Evolutionary conservation across 2,329 filamentous ascomycete genomes (phyloP).

Genomic region (Ophiostoma ulmi): DNA sequence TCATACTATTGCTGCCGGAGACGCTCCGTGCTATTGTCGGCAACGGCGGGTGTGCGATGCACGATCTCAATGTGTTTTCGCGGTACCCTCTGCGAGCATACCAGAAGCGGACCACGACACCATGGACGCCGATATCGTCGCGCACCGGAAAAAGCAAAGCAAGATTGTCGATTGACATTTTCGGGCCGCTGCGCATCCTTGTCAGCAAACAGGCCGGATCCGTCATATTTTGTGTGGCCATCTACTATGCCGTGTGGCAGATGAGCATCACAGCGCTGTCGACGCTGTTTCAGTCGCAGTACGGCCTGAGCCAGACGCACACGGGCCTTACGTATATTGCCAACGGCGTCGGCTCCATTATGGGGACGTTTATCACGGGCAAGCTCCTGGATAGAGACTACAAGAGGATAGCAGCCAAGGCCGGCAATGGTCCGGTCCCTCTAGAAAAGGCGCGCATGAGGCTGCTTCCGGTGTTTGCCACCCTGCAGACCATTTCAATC

Average conservation of each 20-base stretch:
- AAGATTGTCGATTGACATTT: slow-evolving; percentile 44
- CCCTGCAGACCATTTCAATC: slow-evolving; percentile 44
- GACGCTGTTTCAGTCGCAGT: slow-evolving; percentile 44
- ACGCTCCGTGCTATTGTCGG: slow-evolving; percentile 55
- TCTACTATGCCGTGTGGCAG: slow-evolving; percentile 55
- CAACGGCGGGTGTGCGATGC: slow-evolving; percentile 55
- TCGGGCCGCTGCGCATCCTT: slow-evolving; percentile 49
- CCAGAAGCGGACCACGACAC: slow-evolving; percentile 29
- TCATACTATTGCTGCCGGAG: slow-evolving; percentile 53
- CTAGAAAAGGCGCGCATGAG: slow-evolving; percentile 51
- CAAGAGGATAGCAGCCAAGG: slow-evolving; percentile 51
- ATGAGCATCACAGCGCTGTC: slow-evolving; percentile 49
- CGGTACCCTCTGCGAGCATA: slow-evolving; percentile 45
- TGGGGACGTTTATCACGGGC: slow-evolving; percentile 50
- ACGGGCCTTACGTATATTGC: slow-evolving; percentile 52
- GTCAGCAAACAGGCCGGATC: slow-evolving; percentile 54
- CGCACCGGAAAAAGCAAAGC: slow-evolving; percentile 32
- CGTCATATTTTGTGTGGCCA: slow-evolving; percentile 48
- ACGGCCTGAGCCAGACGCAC: slow-evolving; percentile 46
- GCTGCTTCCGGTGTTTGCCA: slow-evolving; percentile 42
- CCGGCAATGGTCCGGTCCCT: slow-evolving; percentile 42
- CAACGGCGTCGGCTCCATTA: slow-evolving; percentile 46
- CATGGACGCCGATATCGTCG: slow-evolving; percentile 19
- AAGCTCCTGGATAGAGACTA: slow-evolving; percentile 63
- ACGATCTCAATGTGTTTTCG: slow-evolving; percentile 52